A percentile compares a stretch with the other conserved stretches of the same genome.
Conservation (phyloP, 345 rosid species). For the Populus euphratica region DNA sequence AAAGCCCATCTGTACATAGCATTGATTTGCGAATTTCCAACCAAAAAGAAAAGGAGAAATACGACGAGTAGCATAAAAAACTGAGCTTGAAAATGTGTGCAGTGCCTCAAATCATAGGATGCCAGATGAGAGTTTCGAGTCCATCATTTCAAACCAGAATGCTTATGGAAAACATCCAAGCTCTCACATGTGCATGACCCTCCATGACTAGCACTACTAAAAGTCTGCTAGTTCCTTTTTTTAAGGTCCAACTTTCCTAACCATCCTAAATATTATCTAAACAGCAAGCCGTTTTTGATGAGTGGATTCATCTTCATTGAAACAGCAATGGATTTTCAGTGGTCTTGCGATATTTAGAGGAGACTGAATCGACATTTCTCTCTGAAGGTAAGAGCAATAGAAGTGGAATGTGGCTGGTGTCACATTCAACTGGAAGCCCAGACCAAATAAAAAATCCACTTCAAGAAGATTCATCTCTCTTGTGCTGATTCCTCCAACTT, state of each 20-base stretch:
- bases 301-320: conserved; percentile 46
- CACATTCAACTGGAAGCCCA: conserved; percentile 64
- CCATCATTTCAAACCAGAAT: not conserved
- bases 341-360: conserved; percentile 20
- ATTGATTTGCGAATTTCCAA: not conserved
- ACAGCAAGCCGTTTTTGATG: conserved; percentile 44
- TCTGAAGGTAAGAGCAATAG: conserved; percentile 50
- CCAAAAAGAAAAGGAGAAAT: not conserved
- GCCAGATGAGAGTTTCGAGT: conserved; percentile 5
- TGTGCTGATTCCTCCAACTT: conserved; percentile 68
- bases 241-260: conserved; percentile 3
- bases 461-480: conserved; percentile 72
- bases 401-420: conserved; percentile 48
- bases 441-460: conserved; percentile 63
- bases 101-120: not conserved
- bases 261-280: conserved; percentile 3
- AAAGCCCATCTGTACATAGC: not conserved
- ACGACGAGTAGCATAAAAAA: not conserved
- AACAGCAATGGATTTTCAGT: conserved; percentile 25
- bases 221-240: not conserved
- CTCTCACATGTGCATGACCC: conserved; percentile 5
- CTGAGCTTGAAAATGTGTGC: not conserved
- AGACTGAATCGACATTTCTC: conserved; percentile 42
- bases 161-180: not conserved
- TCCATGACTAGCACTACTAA: not conserved